These are phyloP conservation scores for Fusarium palustre DNA, from an alignment of 2,329 filamentous ascomycete genomes.

Conservation along the genomic window DNA sequence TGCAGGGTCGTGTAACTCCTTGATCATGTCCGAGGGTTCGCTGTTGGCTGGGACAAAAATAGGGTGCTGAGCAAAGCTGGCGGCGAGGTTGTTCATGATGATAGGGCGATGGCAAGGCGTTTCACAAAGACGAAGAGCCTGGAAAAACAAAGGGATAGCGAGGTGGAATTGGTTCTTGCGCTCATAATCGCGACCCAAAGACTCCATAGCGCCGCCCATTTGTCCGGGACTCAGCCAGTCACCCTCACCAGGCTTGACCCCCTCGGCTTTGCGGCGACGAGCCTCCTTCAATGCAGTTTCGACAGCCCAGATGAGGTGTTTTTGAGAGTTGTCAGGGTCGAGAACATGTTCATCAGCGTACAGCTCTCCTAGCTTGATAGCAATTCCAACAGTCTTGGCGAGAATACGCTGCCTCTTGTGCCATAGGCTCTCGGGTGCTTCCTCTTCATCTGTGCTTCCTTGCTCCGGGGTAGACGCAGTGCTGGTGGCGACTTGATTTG, in stretches of 20 bases:
- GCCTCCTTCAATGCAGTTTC: conserved; percentile 82
- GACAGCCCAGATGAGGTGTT: conserved; percentile 81
- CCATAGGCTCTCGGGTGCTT: conserved; percentile 62
- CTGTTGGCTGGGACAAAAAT: conserved; percentile 50
- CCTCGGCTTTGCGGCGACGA: conserved; percentile 73
- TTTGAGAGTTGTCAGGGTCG: conserved; percentile 77
- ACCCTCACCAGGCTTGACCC: conserved; percentile 76
- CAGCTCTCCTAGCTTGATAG: conserved; percentile 85
- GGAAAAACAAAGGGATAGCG: conserved; percentile 86
- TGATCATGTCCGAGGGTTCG: conserved; percentile 47
- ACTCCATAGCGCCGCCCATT: conserved; percentile 79
- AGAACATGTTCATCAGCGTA: conserved; percentile 82
- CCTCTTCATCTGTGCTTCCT: conserved; percentile 44
- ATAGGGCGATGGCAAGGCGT: conserved; percentile 81
- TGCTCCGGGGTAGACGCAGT: conserved; percentile 30
- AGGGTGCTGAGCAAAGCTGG: conserved; percentile 76
- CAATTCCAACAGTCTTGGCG: conserved; percentile 78
- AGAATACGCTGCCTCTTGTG: conserved; percentile 74
- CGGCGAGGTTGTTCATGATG: conserved; percentile 87
- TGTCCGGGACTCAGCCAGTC: conserved; percentile 77
- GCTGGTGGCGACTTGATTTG: conserved; percentile 10
- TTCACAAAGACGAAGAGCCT: conserved; percentile 77
- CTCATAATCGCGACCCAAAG: conserved; percentile 82
- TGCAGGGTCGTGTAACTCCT: conserved; percentile 45
- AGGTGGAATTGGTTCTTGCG: conserved; percentile 80